Base-by-base conservation (phyloP, 225 moss, liverwort and hornwort species). In the Sphagnum tenellum region DNA sequence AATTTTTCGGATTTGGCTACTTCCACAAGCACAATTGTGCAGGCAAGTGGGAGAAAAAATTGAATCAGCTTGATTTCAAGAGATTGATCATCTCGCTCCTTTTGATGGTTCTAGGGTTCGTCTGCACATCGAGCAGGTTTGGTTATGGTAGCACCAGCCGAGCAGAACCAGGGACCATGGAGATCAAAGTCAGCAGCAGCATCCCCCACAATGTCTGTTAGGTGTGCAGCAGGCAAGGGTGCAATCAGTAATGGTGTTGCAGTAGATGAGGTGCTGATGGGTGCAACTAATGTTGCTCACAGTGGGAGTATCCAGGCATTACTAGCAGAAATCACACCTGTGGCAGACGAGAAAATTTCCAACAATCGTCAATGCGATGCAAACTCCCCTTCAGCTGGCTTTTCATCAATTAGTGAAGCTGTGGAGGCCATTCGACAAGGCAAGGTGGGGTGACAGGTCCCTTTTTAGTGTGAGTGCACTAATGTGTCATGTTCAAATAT, bases 321-420 rank as follows among this genome's bases (percentile, higher is more conserved):
- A 44, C 50, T 69, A 45, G 77, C 77, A 53, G 61, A 70, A 62
- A 78, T 78, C 57, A 78, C 66, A 61, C 56, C 70, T 1, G 56
- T 52, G 13, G 78, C 73, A 4, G 76, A 82, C 10, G 59, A 75
- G 13, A 76, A 71, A 64, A 79, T 74, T 62, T 14, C 66, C 2
- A 83, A 76, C 71, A 79, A 79, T 3, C 71, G 70, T 29, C 76
- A 79, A 10, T 73, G 74, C 10, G 76, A 79, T 72, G 76, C 83
- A 9, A 79, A 83, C 74, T 66, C 61, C 57, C 83, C 79, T 9
- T 71, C 76, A 3, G 66, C 73, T 47, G 83, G 79, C 12, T 67
- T 76, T 47, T 73, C 76, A 44, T 77, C 83, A 56, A 49, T 83
- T 58, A 56, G 71, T 46, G 79, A 79, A 60, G 83, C 79, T 8